Evolutionary conservation across 495 filamentous ascomycete species (phyloP).

Genomic region (Tuber melanosporum): DNA sequence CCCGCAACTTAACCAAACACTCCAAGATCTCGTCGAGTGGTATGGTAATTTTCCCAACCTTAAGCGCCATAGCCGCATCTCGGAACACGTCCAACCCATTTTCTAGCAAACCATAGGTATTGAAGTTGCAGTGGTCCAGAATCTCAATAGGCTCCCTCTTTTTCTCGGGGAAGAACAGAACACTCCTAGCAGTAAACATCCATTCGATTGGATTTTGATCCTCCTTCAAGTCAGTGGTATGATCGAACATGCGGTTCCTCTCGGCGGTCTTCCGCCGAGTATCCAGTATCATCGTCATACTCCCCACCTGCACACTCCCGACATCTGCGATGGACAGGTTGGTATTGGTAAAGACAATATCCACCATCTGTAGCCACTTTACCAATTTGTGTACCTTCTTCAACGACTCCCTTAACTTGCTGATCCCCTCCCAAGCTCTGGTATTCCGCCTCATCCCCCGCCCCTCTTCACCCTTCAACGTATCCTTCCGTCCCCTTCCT

Average conservation of each 20-base stretch:
- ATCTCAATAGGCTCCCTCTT: conserved; percentile 73
- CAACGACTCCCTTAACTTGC: conserved; percentile 66
- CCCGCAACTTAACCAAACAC: conserved; percentile 48
- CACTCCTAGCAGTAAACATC: conserved; percentile 77
- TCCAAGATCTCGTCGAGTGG: conserved; percentile 76
- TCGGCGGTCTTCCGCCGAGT: conserved; percentile 87
- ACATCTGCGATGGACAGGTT: conserved; percentile 67
- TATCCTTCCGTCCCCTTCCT: conserved; percentile 31
- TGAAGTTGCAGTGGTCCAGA: conserved; percentile 78
- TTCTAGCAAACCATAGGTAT: conserved; percentile 88
- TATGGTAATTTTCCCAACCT: conserved; percentile 80
- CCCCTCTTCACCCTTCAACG: conserved; percentile 24
- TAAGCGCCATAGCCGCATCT: conserved; percentile 82
- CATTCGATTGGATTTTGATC: conserved; percentile 85
- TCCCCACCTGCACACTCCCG: conserved; percentile 76
- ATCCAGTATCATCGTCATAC: conserved; percentile 78
- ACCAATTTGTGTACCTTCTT: conserved; percentile 70
- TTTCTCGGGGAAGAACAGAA: conserved; percentile 80
- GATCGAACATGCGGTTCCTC: conserved; percentile 80
- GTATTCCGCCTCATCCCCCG: conserved; percentile 46
- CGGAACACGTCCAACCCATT: conserved; percentile 78
- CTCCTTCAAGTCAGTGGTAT: conserved; percentile 58
- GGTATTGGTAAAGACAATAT: conserved; percentile 78
- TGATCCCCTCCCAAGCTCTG: conserved; percentile 45
- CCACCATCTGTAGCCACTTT: conserved; percentile 81